Evolutionary conservation across 2,329 filamentous ascomycete species (phyloP), one percentile per base, ranked within the genome.

Genomic region (Dothistroma septosporum): DNA sequence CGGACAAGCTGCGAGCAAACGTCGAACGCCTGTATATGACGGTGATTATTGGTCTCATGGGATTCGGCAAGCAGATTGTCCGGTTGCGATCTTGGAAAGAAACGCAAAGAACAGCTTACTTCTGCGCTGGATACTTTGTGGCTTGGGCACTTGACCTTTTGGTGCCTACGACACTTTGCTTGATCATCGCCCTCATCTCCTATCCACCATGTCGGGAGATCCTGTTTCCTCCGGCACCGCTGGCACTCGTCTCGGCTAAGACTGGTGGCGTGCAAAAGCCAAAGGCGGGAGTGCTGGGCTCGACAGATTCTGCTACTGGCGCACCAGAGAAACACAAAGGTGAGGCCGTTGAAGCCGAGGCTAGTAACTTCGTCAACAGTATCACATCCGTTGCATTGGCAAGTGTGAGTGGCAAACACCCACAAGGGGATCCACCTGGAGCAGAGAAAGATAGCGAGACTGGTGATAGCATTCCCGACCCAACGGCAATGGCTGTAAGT

Each of bases 11-110:
- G 49, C 83, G 91, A 11, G 85, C 87, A 2, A 91, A 89, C 57
- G 73, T 94, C 4, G 91, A 95, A 75, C 82, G 91, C 14, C 77
- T 94, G 11, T 95, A 95, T 72, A 92, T 91, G 82, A 90, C 88
- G 0, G 85, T 95, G 0, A 78, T 88, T 8, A 83, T 92, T 53
- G 82, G 86, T 14, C 50, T 91, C 12, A 81, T 91, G 48, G 81
- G 79, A 0, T 82, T 85, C 16, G 83, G 83, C 61, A 93, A 94
- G 69, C 91, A 96, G 62, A 81, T 92, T 63, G 87, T 84, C 2
- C 82, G 91, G 12, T 76, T 96, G 6, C 82, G 91, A 16, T 93
- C 90, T 1, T 96, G 91, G 91, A 82, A 84, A 41, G 91, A 96
- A 74, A 82, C 79, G 6, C 79, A 82, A 58, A 80, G 91, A 53